These are phyloP conservation scores for Bruguiera sexangula DNA, from an alignment of 345 rosid genomes.

Conservation along the genomic window DNA sequence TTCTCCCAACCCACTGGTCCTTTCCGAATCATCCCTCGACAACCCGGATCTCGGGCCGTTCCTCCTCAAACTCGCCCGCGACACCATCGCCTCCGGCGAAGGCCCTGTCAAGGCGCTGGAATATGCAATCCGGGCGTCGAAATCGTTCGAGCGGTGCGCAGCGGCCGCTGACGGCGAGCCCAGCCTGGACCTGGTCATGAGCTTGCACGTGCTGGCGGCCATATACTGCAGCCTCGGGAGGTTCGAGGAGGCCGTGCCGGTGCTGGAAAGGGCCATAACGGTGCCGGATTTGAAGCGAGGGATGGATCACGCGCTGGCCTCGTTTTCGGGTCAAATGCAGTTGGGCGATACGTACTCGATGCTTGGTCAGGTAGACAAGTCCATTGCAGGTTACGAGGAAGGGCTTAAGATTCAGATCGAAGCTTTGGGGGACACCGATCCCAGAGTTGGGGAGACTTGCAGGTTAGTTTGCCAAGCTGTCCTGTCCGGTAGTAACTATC, in stretches of 20 bases:
- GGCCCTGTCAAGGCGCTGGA: slow-evolving; percentile 89
- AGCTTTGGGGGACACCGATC: slow-evolving; percentile 88
- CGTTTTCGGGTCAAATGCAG: slow-evolving; percentile 95
- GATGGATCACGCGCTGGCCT: slow-evolving; percentile 85
- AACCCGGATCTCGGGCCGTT: slow-evolving; percentile 99
- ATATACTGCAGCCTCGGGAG: slow-evolving; percentile 90
- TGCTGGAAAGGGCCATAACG: slow-evolving; percentile 68
- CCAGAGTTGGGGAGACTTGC: slow-evolving; percentile 99
- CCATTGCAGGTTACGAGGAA: slow-evolving; percentile 75
- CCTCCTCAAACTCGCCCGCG: slow-evolving; percentile 91
- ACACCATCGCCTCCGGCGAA: slow-evolving; percentile 90
- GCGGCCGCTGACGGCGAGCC: slow-evolving; percentile 65
- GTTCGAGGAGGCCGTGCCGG: slow-evolving; percentile 91
- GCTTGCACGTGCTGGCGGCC: slow-evolving; percentile 92
- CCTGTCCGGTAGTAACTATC: background rate
- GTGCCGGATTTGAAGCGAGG: slow-evolving; percentile 78
- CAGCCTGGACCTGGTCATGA: slow-evolving; percentile 88
- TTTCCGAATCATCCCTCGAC: slow-evolving; percentile 71
- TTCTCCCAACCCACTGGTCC: slow-evolving; percentile 35
- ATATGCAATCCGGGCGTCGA: slow-evolving; percentile 83
- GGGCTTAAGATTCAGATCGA: slow-evolving; percentile 97
- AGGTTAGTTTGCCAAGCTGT: slow-evolving; percentile 40
- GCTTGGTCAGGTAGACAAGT: slow-evolving; percentile 91
- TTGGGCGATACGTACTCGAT: slow-evolving; percentile 91
- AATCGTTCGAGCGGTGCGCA: slow-evolving; percentile 83